Conservation (phyloP, 2,329 filamentous ascomycete species). For the Botrytis paeoniae region DNA sequence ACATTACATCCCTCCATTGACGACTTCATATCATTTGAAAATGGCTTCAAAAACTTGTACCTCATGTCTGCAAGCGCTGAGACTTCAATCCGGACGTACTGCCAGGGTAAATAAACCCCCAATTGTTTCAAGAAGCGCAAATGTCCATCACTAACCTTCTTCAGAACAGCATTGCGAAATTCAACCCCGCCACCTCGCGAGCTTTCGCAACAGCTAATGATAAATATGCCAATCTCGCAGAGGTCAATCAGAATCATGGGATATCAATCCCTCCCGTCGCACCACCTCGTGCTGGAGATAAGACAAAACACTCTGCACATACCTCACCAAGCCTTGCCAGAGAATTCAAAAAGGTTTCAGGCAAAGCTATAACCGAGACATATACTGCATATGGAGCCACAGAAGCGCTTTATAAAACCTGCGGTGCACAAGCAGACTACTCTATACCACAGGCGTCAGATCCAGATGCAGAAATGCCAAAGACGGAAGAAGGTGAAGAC, state of each 20-base stretch:
- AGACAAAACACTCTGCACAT: conserved; percentile 7
- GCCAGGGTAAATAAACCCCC: conserved; percentile 21
- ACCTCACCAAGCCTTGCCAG: conserved; percentile 19
- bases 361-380: conserved; percentile 49
- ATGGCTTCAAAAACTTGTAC: conserved; percentile 34
- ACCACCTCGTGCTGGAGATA: conserved; percentile 21
- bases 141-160: conserved; percentile 19
- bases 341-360: conserved; percentile 22
- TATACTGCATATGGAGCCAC: conserved; percentile 81
- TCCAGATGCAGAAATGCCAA: conserved; percentile 63
- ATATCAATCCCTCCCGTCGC: conserved; percentile 27
- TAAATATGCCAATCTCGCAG: conserved; percentile 31
- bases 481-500: conserved; percentile 76
- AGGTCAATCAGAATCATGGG: conserved; percentile 24
- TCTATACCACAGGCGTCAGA: conserved; percentile 28
- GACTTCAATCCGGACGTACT: conserved; percentile 26
- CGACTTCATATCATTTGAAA: background rate
- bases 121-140: background rate
- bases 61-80: conserved; percentile 34
- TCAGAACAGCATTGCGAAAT: conserved; percentile 14
- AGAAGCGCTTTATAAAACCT: conserved; percentile 56
- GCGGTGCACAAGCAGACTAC: conserved; percentile 32
- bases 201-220: conserved; percentile 30
- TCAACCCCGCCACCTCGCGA: conserved; percentile 19
- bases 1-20: background rate